Conservation (phyloP, 2,329 filamentous ascomycete species). For the Sporothrix pseudoabietina region DNA sequence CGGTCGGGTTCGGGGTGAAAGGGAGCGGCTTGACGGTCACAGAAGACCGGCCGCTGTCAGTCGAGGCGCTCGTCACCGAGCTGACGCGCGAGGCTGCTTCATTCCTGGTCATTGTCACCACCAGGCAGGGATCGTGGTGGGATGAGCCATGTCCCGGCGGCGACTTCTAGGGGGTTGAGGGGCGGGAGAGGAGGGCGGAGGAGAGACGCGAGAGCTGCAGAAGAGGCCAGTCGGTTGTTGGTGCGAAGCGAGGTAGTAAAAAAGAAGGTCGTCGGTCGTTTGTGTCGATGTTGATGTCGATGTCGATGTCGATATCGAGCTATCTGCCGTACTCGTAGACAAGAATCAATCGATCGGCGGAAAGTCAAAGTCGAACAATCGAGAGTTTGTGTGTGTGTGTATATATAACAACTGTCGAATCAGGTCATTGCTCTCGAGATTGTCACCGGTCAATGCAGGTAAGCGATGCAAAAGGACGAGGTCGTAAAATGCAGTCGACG, state of each 20-base stretch:
- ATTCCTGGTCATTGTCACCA: conserved; percentile 67
- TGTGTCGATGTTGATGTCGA: background rate
- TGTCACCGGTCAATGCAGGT: background rate
- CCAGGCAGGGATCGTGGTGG: conserved; percentile 32
- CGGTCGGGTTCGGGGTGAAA: conserved; percentile 23
- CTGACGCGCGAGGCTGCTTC: conserved; percentile 66
- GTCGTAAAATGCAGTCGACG: background rate
- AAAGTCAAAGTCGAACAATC: background rate
- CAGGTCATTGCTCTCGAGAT: conserved; percentile 1
- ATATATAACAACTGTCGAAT: background rate
- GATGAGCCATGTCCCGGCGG: conserved; percentile 33
- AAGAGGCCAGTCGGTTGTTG: background rate
- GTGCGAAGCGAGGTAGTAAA: background rate
- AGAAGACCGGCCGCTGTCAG: conserved; percentile 66
- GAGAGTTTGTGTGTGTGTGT: too few relatives aligned
- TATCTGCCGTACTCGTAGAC: background rate
- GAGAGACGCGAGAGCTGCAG: background rate
- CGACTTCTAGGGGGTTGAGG: background rate
- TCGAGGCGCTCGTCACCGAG: conserved; percentile 66
- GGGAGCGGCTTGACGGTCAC: conserved; percentile 59
- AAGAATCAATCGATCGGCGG: background rate
- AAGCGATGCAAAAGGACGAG: background rate
- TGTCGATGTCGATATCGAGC: background rate
- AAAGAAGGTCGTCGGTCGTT: conserved; percentile 11
- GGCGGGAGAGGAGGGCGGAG: background rate